These are phyloP conservation scores for Nyctanthes arbortristis DNA, from an alignment of 257 asterid genomes.

Conservation along the genomic window DNA sequence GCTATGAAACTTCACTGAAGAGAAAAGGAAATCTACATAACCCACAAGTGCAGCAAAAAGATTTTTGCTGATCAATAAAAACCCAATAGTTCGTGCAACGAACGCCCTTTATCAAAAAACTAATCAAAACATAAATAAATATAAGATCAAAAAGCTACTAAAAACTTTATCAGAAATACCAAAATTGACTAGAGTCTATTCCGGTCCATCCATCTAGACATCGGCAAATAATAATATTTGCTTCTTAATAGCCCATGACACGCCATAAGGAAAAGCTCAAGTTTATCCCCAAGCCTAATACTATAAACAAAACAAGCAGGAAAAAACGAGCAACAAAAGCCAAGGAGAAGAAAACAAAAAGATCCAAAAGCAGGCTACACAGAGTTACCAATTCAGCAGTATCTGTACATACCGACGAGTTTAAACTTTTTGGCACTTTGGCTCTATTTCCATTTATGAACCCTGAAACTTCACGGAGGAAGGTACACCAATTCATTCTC, in stretches of 20 bases:
- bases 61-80: not conserved
- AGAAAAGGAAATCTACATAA: constrained; percentile 10
- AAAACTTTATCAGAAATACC: not conserved
- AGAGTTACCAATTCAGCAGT: constrained; percentile 21
- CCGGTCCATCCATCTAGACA: not conserved
- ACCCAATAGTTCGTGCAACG: not conserved
- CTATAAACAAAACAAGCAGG: not conserved
- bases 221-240: not conserved
- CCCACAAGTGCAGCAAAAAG: constrained; percentile 6
- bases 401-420: too few species aligned
- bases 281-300: not conserved
- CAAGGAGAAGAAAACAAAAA: not conserved
- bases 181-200: constrained; percentile 1
- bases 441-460: not conserved
- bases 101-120: not conserved
- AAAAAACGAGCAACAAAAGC: not conserved
- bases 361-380: not conserved
- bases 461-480: not conserved
- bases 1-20: not conserved
- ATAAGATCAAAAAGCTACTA: not conserved
- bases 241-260: not conserved
- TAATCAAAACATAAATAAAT: not conserved
- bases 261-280: not conserved
- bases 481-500: not conserved
- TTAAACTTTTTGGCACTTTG: constrained; percentile 6